Base-by-base conservation (phyloP, 2,329 filamentous ascomycete genomes). In the Ascocoryne sarcoides region DNA sequence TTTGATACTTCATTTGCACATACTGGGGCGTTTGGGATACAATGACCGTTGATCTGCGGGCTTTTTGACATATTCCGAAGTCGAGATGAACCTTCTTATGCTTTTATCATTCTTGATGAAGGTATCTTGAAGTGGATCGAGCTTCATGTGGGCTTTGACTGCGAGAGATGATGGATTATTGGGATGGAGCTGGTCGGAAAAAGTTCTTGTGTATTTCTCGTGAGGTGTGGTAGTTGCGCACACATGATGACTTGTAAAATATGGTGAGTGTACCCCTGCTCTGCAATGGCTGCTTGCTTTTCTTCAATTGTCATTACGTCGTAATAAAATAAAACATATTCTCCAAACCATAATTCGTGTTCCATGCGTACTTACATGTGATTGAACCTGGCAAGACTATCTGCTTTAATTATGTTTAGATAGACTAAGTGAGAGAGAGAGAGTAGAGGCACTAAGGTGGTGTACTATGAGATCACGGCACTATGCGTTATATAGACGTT, bases 21-120 rank as follows among this genome's bases (percentile, higher is more conserved):
- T 51, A 17, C 32, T 38, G 39, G 48, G 53, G 53, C 54, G 50
- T 58, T 57, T 44, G 51, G 52, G 44, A 43, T 43, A n/a, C n/a
- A 47, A 43, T 46, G 37, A 46, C 42, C 40, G 7, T 26, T 26
- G 40, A 49, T 39, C 46, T 49, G 53, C 55, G 53, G 57, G 57
- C 54, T 58, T 54, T n/a, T 54, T 51, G 51, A 54, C 52, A 57
- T 50, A 49, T 37, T 48, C 48, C 42, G 53, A 58, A 53, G 44
- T 53, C 51, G 51, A 53, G 38, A 58, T 55, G 57, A 58, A 58
- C 37, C 55, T 56, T 50, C 48, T 57, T 51, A 51, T 56, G 41
- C 45, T 43, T n/a, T n/a, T 40, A 39, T 42, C 36, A 36, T 31
- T 36, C 19, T 36, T 36, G 42, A 39, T 31, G 21, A 37, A 32